phyloP scores from a whole-genome alignment of 768 basidiomycete genomes.

The Auricularia auricula-judae region DNA sequence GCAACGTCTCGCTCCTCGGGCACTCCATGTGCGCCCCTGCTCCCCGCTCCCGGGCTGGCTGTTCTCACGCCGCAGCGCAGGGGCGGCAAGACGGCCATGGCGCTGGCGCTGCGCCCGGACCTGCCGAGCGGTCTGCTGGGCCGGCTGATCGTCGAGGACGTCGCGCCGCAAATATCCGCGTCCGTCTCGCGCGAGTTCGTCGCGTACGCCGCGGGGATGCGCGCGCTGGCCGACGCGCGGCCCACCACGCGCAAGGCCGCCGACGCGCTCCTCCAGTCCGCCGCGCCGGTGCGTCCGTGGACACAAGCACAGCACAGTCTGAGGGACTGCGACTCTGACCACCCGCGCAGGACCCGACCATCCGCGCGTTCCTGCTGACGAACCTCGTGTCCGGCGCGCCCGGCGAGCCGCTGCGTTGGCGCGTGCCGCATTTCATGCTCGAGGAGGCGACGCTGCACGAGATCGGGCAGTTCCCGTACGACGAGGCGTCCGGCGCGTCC shows the following conservation, averaged over 20 bases:
- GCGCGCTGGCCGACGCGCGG: slow-evolving; percentile 47
- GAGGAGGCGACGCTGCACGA: slow-evolving; percentile 41
- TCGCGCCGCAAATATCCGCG: slow-evolving; percentile 51
- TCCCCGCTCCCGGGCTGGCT: background rate
- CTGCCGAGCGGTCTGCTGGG: slow-evolving; percentile 33
- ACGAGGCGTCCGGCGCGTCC: slow-evolving; percentile 40
- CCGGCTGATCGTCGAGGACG: slow-evolving; percentile 68
- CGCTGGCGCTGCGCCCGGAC: slow-evolving; percentile 42
- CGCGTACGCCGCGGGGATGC: slow-evolving; percentile 62
- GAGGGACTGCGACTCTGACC: no score
- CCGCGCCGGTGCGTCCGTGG: slow-evolving; percentile 44
- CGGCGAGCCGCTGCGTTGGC: slow-evolving; percentile 43
- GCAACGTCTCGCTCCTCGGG: slow-evolving; percentile 64
- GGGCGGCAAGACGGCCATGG: slow-evolving; percentile 81
- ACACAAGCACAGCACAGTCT: no score
- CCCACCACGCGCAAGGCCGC: slow-evolving; percentile 61
- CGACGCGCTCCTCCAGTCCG: slow-evolving; percentile 45
- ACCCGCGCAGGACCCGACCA: slow-evolving; percentile 46
- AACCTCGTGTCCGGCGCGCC: slow-evolving; percentile 45
- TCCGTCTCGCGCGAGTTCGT: slow-evolving; percentile 52
- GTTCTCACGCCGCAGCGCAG: slow-evolving; percentile 25
- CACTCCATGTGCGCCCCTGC: slow-evolving; percentile 69
- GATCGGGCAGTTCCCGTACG: slow-evolving; percentile 75
- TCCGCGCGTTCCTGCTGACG: slow-evolving; percentile 78
- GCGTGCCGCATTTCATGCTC: slow-evolving; percentile 62